Percentiles rank a stretch among this genome's conserved stretches.
phyloP scores from a whole-genome alignment of 768 basidiomycete genomes.

The Daedalea quercina region DNA sequence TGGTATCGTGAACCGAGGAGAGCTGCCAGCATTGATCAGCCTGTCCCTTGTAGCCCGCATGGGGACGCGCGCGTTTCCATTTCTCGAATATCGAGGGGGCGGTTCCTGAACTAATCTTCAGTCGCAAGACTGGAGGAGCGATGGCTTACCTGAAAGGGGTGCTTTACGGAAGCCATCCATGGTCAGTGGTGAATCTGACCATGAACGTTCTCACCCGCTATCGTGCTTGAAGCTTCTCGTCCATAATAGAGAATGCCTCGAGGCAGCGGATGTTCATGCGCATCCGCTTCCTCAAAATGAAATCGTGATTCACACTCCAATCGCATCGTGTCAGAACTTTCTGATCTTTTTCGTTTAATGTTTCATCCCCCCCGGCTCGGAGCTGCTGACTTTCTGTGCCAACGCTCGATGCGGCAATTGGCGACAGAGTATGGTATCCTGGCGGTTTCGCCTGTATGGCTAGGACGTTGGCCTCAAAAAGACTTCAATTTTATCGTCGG shows the following conservation, averaged over 20 bases:
- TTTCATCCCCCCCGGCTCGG: background rate
- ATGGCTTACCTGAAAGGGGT: background rate
- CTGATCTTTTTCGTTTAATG: background rate
- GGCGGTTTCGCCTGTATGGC: background rate
- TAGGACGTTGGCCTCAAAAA: no score
- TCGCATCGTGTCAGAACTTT: background rate
- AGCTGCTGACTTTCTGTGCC: background rate
- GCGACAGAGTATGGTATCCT: background rate
- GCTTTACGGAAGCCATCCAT: background rate
- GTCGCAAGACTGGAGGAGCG: background rate
- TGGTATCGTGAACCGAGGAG: slow-evolving; percentile 9
- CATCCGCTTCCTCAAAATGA: background rate
- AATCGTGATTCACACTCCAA: background rate
- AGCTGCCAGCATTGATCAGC: background rate
- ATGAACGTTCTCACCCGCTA: background rate
- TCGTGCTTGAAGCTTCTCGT: background rate
- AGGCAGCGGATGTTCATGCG: background rate
- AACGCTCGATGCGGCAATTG: background rate
- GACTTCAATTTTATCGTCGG: no score
- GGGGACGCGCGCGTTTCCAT: background rate
- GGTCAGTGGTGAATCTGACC: background rate
- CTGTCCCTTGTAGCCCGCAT: background rate
- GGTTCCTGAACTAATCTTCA: background rate
- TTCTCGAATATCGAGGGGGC: background rate
- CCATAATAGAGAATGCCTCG: background rate